phyloP scores from a whole-genome alignment of 2,329 filamentous ascomycete genomes.

The Xylariaceae sp. region DNA sequence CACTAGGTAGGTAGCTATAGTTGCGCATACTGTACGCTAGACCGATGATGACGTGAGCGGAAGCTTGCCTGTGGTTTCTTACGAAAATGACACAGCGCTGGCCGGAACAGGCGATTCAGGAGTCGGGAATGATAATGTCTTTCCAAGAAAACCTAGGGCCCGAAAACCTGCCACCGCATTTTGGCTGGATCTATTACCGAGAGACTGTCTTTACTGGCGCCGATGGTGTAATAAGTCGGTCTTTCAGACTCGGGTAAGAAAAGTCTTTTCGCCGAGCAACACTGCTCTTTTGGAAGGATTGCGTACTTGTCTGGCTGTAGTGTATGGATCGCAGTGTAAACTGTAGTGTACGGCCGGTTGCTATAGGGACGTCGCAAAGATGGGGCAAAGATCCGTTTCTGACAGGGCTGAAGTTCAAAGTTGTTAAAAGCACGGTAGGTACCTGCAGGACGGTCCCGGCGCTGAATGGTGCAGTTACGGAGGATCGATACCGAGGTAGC shows the following conservation, averaged over 20 bases:
- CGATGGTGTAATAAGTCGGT: neutral
- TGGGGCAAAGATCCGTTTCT: slow-evolving; percentile 14
- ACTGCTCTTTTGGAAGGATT: slow-evolving; percentile 4
- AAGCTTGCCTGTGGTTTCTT: neutral
- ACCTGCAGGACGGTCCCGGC: neutral
- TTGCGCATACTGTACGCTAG: neutral
- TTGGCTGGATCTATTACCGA: slow-evolving; percentile 3
- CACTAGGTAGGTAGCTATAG: neutral
- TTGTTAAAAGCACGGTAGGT: slow-evolving; percentile 6
- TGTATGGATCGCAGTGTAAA: no score
- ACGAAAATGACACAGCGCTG: neutral
- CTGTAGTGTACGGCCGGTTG: slow-evolving; percentile 15
- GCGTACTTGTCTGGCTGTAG: no score
- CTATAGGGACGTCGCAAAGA: slow-evolving; percentile 6
- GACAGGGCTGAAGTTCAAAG: slow-evolving; percentile 23
- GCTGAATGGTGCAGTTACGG: neutral
- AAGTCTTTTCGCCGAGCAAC: neutral
- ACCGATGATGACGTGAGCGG: neutral
- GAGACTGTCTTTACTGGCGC: slow-evolving; percentile 9
- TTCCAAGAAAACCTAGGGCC: neutral
- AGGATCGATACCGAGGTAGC: no score
- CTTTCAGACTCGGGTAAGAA: slow-evolving; percentile 3
- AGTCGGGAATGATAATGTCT: slow-evolving; percentile 16
- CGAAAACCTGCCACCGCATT: slow-evolving; percentile 14
- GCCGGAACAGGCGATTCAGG: slow-evolving; percentile 10